These are phyloP conservation scores for Plasmodium relictum DNA, from an alignment of 169 alveolate species.

Conservation along the genomic window DNA sequence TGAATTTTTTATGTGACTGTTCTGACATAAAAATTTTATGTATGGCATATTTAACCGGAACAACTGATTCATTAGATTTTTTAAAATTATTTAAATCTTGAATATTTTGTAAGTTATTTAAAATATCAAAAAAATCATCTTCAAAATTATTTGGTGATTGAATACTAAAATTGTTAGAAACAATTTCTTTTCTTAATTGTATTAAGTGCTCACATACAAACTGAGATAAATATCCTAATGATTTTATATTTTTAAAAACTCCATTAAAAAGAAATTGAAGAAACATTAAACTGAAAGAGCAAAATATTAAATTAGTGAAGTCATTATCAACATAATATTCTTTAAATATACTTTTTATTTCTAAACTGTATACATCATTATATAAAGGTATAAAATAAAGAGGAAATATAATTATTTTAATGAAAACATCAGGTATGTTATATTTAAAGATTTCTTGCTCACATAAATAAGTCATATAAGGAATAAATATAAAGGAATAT, in stretches of 20 bases:
- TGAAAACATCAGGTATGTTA: slow-evolving; percentile 16
- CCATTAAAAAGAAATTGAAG: slow-evolving; percentile 64
- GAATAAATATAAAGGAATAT: slow-evolving; percentile 51
- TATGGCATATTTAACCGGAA: slow-evolving; percentile 64
- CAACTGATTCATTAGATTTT: slow-evolving; percentile 14
- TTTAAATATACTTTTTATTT: slow-evolving; percentile 41
- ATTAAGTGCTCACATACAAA: slow-evolving; percentile 52
- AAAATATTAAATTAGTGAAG: slow-evolving; percentile 30
- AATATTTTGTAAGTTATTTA: slow-evolving; percentile 38
- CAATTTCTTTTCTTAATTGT: slow-evolving; percentile 68
- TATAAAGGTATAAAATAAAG: slow-evolving; percentile 66
- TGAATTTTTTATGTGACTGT: not conserved
- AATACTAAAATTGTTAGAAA: slow-evolving; percentile 33
- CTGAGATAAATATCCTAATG: slow-evolving; percentile 37
- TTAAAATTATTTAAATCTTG: slow-evolving; percentile 10
- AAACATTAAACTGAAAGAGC: slow-evolving; percentile 61
- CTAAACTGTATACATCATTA: slow-evolving; percentile 67
- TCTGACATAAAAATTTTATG: slow-evolving; percentile 49
- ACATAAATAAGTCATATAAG: slow-evolving; percentile 59
- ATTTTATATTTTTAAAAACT: slow-evolving; percentile 47
- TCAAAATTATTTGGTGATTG: slow-evolving; percentile 48
- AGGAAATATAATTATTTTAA: slow-evolving; percentile 46
- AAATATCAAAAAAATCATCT: slow-evolving; percentile 17
- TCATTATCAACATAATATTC: slow-evolving; percentile 70
- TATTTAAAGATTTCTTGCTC: slow-evolving; percentile 30